Evolutionary conservation across 495 filamentous ascomycete genomes (phyloP).

Genomic region (Penicillium robsamsonii): DNA sequence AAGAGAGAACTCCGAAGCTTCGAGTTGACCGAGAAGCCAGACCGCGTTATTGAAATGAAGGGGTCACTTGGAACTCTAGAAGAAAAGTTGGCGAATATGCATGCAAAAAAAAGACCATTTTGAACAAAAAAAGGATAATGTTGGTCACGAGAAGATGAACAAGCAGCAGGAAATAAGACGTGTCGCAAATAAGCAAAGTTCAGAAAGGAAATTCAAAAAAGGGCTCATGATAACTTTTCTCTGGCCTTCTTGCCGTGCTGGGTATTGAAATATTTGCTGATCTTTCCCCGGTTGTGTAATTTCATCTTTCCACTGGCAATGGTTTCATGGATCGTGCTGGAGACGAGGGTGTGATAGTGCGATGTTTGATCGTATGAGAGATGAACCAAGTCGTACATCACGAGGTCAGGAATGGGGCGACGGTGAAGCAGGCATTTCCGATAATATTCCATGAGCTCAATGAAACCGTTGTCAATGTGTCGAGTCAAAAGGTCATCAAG

Average conservation of each 20-base stretch:
- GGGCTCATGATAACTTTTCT: slow-evolving; percentile 22
- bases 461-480: slow-evolving; percentile 50
- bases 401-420: slow-evolving; percentile 45
- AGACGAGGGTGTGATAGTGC: slow-evolving; percentile 4
- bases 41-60: slow-evolving; percentile 20
- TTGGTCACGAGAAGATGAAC: slow-evolving; percentile 27
- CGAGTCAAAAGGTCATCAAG: slow-evolving; percentile 58
- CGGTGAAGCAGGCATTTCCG: slow-evolving; percentile 50
- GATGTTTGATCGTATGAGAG: slow-evolving; percentile 44
- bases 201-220: slow-evolving; percentile 12
- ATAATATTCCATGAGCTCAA: slow-evolving; percentile 59
- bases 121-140: slow-evolving; percentile 20
- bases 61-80: slow-evolving; percentile 19
- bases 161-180: slow-evolving; percentile 21
- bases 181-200: slow-evolving; percentile 14
- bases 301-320: slow-evolving; percentile 50
- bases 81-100: slow-evolving; percentile 20
- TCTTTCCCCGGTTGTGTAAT: slow-evolving; percentile 55
- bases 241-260: slow-evolving; percentile 12
- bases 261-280: slow-evolving; percentile 44
- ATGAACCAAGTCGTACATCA: slow-evolving; percentile 54
- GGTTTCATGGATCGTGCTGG: slow-evolving; percentile 6
- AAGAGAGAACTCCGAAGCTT: slow-evolving; percentile 21
- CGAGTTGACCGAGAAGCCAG: slow-evolving; percentile 15
- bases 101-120: slow-evolving; percentile 22